Percentiles rank a stretch among this genome's conserved stretches.
phyloP scores from a whole-genome alignment of 257 asterid species.

The Perilla frutescens region DNA sequence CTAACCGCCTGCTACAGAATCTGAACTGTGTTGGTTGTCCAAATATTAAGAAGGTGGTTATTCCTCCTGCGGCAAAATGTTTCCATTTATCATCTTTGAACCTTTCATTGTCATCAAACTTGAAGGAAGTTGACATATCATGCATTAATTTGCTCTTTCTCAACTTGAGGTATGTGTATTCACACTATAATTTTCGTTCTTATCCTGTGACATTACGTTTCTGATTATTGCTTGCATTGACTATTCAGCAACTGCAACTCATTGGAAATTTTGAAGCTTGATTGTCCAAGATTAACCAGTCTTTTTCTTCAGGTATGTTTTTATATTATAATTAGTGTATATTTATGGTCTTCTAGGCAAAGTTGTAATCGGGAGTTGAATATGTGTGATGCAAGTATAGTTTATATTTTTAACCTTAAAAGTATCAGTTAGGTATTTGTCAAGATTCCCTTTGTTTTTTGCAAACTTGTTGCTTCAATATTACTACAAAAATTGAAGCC shows the following conservation, averaged over 20 bases:
- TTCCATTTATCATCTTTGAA: conserved; percentile 72
- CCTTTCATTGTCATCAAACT: conserved; percentile 83
- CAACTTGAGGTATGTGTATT: conserved; percentile 76
- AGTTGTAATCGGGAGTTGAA: background rate
- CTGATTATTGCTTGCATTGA: conserved; percentile 30
- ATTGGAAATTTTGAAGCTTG: conserved; percentile 84
- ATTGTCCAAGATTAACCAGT: conserved; percentile 87
- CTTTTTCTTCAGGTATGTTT: conserved; percentile 93
- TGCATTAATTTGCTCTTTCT: conserved; percentile 79
- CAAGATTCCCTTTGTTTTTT: background rate
- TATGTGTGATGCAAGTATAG: background rate
- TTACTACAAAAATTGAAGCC: background rate
- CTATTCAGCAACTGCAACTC: conserved; percentile 82
- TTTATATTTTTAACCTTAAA: background rate
- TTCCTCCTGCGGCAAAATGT: conserved; percentile 84
- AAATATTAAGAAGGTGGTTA: conserved; percentile 84
- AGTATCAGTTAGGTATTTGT: background rate
- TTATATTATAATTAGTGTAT: conserved; percentile 2
- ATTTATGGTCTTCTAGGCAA: background rate
- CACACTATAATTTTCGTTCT: conserved; percentile 8
- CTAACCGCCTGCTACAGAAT: conserved; percentile 71
- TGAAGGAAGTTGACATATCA: conserved; percentile 93
- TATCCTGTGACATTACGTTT: background rate
- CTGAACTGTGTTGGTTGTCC: conserved; percentile 98
- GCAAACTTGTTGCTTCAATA: background rate